These are phyloP conservation scores for Cynanchum wilfordii DNA, from an alignment of 257 asterid species.

Conservation along the genomic window DNA sequence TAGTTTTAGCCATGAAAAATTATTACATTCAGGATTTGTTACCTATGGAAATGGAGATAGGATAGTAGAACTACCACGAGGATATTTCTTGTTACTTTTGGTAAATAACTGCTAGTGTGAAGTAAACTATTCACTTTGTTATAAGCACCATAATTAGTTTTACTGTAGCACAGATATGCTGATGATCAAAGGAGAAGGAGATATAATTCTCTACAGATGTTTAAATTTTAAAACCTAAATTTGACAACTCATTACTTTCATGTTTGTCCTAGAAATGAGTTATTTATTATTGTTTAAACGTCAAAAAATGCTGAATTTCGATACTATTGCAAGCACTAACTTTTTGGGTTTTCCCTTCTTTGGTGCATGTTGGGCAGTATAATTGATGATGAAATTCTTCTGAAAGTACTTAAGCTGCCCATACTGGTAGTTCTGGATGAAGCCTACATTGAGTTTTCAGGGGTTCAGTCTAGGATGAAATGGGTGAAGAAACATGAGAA, in stretches of 20 bases:
- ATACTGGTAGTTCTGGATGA: slow-evolving; percentile 90
- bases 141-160: background rate
- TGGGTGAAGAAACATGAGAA: slow-evolving; percentile 98
- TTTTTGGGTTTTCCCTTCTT: background rate
- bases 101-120: background rate
- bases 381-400: slow-evolving; percentile 64
- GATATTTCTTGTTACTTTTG: background rate
- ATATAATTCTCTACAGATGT: background rate
- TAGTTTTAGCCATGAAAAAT: background rate
- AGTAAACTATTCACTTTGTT: background rate
- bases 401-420: slow-evolving; percentile 67
- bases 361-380: slow-evolving; percentile 48
- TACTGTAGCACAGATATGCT: background rate
- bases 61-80: background rate
- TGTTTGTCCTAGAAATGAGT: background rate
- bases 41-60: background rate
- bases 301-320: background rate
- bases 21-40: background rate
- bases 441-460: slow-evolving; percentile 93
- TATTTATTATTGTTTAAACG: slow-evolving; percentile 3
- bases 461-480: slow-evolving; percentile 77
- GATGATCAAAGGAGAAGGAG: background rate
- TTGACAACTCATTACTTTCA: background rate
- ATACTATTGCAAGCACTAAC: slow-evolving; percentile 2
- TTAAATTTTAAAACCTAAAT: background rate